These are phyloP conservation scores for Hypericum perforatum DNA, from an alignment of 345 rosid genomes.

Conservation along the genomic window DNA sequence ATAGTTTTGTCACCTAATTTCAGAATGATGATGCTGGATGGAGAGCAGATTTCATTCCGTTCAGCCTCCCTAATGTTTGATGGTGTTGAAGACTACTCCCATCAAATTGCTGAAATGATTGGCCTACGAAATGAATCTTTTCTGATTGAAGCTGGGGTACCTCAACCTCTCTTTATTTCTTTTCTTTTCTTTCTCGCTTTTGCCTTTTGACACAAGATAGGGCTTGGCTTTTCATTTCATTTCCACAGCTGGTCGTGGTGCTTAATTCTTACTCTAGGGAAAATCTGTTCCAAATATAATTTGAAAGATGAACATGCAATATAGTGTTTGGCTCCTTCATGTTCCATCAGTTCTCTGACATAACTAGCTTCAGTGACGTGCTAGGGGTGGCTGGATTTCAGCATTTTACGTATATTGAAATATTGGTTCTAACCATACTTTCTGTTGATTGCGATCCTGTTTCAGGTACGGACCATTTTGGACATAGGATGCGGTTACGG, in stretches of 20 bases:
- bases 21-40: constrained; percentile 99
- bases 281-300: too few species aligned
- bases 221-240: too few species aligned
- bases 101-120: constrained; percentile 95
- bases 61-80: constrained; percentile 82
- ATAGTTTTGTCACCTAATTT: constrained; percentile 8
- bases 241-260: too few species aligned
- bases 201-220: too few species aligned
- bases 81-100: constrained; percentile 94
- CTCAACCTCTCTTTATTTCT: constrained; percentile 11
- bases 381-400: too few species aligned
- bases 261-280: too few species aligned
- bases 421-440: too few species aligned
- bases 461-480: constrained; percentile 87
- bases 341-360: too few species aligned
- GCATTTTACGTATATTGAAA: too few species aligned
- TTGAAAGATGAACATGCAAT: too few species aligned
- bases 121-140: constrained; percentile 80
- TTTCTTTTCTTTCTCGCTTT: background rate
- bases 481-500: constrained; percentile 99
- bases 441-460: background rate
- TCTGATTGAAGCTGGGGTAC: constrained; percentile 84
- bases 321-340: too few species aligned
- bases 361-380: too few species aligned
- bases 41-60: constrained; percentile 93